A percentile compares a stretch with the other conserved stretches of the same genome.
Conservation (phyloP, 202 grass and related monocot genomes). For the Miscanthus sacchariflorus region DNA sequence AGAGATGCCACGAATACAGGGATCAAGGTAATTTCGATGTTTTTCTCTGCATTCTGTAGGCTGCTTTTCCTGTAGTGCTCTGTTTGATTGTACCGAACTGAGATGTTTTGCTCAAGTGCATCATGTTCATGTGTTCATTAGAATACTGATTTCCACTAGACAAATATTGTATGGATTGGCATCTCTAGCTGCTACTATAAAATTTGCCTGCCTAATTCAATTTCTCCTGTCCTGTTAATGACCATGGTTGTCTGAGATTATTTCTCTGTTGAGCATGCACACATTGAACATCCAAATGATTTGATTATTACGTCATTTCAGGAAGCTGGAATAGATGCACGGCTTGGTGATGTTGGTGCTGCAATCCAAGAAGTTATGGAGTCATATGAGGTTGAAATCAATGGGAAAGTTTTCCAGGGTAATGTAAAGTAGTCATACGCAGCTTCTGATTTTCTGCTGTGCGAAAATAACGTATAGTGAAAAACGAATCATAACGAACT, state of each 20-base stretch:
- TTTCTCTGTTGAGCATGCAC: background rate
- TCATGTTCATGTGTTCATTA: background rate
- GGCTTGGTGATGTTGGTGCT: slow-evolving; percentile 96
- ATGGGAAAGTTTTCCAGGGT: slow-evolving; percentile 99
- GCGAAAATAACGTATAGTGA: background rate
- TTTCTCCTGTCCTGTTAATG: slow-evolving; percentile 10
- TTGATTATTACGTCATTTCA: slow-evolving; percentile 42
- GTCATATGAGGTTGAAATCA: slow-evolving; percentile 98
- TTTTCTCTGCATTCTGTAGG: background rate
- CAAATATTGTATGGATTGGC: slow-evolving; percentile 34
- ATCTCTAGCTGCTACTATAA: slow-evolving; percentile 55
- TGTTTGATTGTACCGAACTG: background rate
- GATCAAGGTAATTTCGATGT: slow-evolving; percentile 66
- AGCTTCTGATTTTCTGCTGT: background rate
- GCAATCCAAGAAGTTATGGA: slow-evolving; percentile 99
- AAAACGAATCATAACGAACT: background rate
- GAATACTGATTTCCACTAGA: slow-evolving; percentile 3
- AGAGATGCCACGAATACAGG: slow-evolving; percentile 98
- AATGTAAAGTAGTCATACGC: background rate
- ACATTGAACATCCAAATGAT: background rate
- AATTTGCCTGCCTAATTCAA: slow-evolving; percentile 26
- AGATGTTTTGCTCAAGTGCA: background rate
- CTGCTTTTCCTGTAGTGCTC: slow-evolving; percentile 6
- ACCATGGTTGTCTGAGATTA: background rate
- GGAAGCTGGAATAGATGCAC: slow-evolving; percentile 98